phyloP scores from a whole-genome alignment of 225 moss, liverwort and hornwort species.

The Anthoceros angustus region DNA sequence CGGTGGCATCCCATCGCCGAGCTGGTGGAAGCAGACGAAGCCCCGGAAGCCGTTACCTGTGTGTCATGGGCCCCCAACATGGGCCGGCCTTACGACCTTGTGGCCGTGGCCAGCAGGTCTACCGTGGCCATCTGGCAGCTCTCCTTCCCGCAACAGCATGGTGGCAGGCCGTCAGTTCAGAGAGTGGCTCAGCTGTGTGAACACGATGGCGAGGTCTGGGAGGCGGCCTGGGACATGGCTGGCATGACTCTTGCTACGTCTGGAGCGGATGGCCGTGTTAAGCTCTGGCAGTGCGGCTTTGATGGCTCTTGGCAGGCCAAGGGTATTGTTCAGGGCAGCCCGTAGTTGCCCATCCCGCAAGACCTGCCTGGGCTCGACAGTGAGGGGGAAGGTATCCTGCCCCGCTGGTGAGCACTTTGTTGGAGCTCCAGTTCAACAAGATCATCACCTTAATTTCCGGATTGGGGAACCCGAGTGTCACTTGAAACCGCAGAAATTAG shows the following conservation, averaged over 20 bases:
- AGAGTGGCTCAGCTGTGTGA: conserved; percentile 32
- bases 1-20: conserved; percentile 93
- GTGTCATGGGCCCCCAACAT: conserved; percentile 95
- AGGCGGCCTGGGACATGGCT: conserved; percentile 89
- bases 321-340: conserved; percentile 18
- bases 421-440: too few species aligned
- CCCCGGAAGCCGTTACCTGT: conserved; percentile 60
- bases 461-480: too few species aligned
- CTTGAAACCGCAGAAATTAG: too few species aligned
- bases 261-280: conserved; percentile 53
- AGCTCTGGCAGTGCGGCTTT: conserved; percentile 77
- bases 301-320: conserved; percentile 52
- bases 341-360: too few species aligned
- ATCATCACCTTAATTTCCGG: too few species aligned
- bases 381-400: too few species aligned
- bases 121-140: conserved; percentile 84
- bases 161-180: conserved; percentile 28
- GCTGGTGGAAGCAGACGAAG: conserved; percentile 49
- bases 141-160: conserved; percentile 35
- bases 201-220: conserved; percentile 38
- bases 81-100: conserved; percentile 85
- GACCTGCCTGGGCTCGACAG: too few species aligned
- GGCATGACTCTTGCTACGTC: conserved; percentile 92
- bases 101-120: conserved; percentile 77
- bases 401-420: too few species aligned